Evolutionary conservation across 768 basidiomycete genomes (phyloP).

Genomic region (Mycena sanguinolenta): DNA sequence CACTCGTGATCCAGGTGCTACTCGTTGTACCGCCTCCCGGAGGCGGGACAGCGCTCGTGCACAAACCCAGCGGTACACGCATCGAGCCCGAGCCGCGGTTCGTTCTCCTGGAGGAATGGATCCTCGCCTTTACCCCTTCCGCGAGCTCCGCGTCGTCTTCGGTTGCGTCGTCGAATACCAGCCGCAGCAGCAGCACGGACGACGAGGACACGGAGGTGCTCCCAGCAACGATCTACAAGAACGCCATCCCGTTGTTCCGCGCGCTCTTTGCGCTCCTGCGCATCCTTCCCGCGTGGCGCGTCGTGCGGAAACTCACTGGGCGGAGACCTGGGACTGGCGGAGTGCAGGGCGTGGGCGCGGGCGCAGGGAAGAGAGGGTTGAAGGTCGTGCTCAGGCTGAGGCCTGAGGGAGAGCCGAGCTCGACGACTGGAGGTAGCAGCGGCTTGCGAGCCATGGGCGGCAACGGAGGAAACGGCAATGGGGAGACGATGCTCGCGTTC

Average conservation of each 20-base stretch:
- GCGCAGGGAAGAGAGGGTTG: conserved; percentile 24
- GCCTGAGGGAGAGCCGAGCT: conserved; percentile 18
- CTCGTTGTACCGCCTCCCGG: conserved; percentile 77
- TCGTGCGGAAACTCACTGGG: conserved; percentile 72
- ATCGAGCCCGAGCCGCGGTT: conserved; percentile 77
- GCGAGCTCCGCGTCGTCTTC: background rate
- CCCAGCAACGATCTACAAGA: conserved; percentile 86
- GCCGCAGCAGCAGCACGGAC: background rate
- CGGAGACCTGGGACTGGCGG: conserved; percentile 51
- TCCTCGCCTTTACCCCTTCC: conserved; percentile 59
- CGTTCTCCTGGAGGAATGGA: conserved; percentile 83
- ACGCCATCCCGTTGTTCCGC: conserved; percentile 85
- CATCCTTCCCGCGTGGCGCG: conserved; percentile 81
- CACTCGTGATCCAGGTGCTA: conserved; percentile 77
- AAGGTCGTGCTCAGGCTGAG: conserved; percentile 43
- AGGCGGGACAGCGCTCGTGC: conserved; percentile 80
- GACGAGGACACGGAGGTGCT: conserved; percentile 59
- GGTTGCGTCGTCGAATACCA: no score
- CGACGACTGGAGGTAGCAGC: no score
- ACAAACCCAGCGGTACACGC: conserved; percentile 71
- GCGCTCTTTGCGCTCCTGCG: conserved; percentile 81
- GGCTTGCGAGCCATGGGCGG: no score
- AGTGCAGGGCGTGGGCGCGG: background rate
- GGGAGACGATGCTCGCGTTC: conserved; percentile 51
- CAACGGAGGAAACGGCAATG: background rate